Evolutionary conservation across 176 grass and related monocot genomes (phyloP), one percentile per base, ranked within the genome.

Genomic region (Oryza longistaminata): DNA sequence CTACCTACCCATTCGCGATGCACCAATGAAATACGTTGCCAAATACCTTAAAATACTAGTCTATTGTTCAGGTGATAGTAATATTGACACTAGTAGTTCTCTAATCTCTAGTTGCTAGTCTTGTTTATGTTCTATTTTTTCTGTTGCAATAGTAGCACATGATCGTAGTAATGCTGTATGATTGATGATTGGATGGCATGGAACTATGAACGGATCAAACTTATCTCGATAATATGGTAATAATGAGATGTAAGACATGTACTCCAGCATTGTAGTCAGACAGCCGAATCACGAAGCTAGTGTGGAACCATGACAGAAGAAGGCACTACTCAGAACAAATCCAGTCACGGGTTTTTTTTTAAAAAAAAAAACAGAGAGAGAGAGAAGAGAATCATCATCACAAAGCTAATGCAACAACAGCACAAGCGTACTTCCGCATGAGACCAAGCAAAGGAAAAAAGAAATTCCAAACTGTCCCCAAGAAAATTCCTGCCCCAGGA

Each of bases 271-370:
- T 40, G 52, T 55, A 55, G 3, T 9, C 7, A 37, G 33, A 37
- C 37, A 42, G 55, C n/a, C n/a, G 1, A 17, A 35, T 11, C 14
- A 0, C 25, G 55, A 43, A 52, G 27, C 27, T 19, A 5, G 3
- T 2, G 45, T 9, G 44, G 43, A 69, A 53, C 44, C 65, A 29
- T 9, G 4, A 64, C 53, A 66, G 25, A 75, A 89, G 27, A 39
- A 64, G 70, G 85, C 76, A 75, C 21, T 75, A 52, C 7, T 76
- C 13, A 44, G 60, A 85, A 85, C 82, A 89, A 81, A 68, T 26
- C 34, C 52, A 46, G 15, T 34, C 87, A 85, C 82, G 76, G 82
- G 64, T 19, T 5, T n/a, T n/a, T n/a, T n/a, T n/a, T 55, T 8
- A 40, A 40, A 40, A 55, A 45, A 69, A 87, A 60, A 26, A 17